Evolutionary conservation across 352 stramenopile genomes (phyloP).

Genomic region (Phytophthora nicotianae): DNA sequence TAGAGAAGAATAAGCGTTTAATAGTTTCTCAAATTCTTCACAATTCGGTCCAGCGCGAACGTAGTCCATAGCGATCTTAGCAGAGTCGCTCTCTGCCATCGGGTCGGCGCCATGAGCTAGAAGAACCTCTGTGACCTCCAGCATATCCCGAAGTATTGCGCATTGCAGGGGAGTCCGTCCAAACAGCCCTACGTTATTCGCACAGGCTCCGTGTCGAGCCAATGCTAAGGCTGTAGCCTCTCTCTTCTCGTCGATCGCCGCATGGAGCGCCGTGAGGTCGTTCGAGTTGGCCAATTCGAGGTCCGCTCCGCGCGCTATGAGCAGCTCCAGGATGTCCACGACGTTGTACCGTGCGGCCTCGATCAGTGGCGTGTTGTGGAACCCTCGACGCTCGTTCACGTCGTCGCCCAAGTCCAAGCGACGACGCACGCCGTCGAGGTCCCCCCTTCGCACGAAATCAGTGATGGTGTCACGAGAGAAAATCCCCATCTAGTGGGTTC

Average conservation of each 20-base stretch:
- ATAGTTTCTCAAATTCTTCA: conserved; percentile 8
- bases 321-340: conserved; percentile 16
- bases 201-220: conserved; percentile 10
- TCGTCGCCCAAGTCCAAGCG: conserved; percentile 24
- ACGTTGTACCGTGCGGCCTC: conserved; percentile 12
- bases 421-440: conserved; percentile 14
- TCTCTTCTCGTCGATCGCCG: conserved; percentile 12
- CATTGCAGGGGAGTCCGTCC: conserved; percentile 22
- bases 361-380: conserved; percentile 12
- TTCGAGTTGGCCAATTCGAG: conserved; percentile 4
- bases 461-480: conserved; percentile 22
- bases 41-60: conserved; percentile 1
- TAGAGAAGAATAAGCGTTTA: conserved; percentile 1
- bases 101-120: conserved; percentile 11
- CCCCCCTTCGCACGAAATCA: conserved; percentile 10
- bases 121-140: conserved; percentile 12
- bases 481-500: conserved; percentile 6
- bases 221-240: conserved; percentile 7
- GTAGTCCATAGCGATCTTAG: conserved; percentile 4
- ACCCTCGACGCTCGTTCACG: conserved; percentile 19
- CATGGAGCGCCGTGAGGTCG: conserved; percentile 14
- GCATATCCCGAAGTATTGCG: conserved; percentile 11
- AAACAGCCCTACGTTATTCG: conserved; percentile 10
- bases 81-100: neutral
- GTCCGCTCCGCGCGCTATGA: conserved; percentile 21